Evolutionary conservation across 2,329 filamentous ascomycete species (phyloP).

Genomic region (Penicillium sp.): DNA sequence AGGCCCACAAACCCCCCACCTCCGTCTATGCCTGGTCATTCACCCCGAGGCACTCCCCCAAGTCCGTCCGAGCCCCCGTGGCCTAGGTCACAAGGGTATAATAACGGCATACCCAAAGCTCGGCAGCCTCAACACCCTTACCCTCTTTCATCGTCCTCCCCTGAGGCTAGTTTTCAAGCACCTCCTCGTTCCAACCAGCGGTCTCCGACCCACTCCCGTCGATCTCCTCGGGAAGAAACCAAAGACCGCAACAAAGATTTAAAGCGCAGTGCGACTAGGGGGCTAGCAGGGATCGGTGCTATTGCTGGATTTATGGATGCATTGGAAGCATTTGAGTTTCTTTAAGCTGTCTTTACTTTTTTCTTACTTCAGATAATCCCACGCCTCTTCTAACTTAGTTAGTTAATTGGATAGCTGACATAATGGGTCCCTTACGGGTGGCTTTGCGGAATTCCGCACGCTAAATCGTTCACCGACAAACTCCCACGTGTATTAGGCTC

Average conservation of each 20-base stretch:
- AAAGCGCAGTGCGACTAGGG: slow-evolving; percentile 36
- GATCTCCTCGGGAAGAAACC: slow-evolving; percentile 21
- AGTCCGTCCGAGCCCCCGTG: slow-evolving; percentile 13
- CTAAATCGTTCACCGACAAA: too few relatives aligned
- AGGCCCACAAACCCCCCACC: slow-evolving; percentile 6
- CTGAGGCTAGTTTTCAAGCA: slow-evolving; percentile 16
- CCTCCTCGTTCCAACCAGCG: slow-evolving; percentile 18
- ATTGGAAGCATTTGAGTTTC: slow-evolving; percentile 34
- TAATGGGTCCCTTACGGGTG: too few relatives aligned
- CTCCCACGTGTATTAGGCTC: too few relatives aligned
- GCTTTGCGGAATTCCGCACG: too few relatives aligned
- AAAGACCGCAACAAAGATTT: slow-evolving; percentile 30
- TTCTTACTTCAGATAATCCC: background rate
- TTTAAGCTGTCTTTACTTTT: slow-evolving; percentile 3
- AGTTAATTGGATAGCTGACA: too few relatives aligned
- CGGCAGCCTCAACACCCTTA: slow-evolving; percentile 13
- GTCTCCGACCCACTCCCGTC: slow-evolving; percentile 14
- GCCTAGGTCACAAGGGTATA: slow-evolving; percentile 12
- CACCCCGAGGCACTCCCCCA: slow-evolving; percentile 16
- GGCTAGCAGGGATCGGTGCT: slow-evolving; percentile 37
- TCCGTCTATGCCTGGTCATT: slow-evolving; percentile 7
- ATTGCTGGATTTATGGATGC: slow-evolving; percentile 43
- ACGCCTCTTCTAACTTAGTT: too few relatives aligned
- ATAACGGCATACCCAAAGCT: slow-evolving; percentile 12
- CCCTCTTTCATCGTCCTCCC: slow-evolving; percentile 20